phyloP scores from a whole-genome alignment of 1,284 basidiomycete genomes.

The Mycena sp. region DNA sequence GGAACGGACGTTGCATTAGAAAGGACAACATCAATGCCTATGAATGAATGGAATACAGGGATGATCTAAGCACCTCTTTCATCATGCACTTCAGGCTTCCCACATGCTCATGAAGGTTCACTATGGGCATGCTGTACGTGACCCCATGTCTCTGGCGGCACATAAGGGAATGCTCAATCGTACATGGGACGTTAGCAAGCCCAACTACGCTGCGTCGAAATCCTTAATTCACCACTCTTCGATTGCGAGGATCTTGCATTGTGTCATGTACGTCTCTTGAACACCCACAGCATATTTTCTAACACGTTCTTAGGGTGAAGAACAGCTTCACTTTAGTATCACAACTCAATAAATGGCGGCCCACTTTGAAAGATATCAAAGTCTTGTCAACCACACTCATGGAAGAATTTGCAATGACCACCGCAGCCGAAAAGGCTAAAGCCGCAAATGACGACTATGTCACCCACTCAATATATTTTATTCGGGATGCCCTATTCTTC shows the following conservation, averaged over 20 bases:
- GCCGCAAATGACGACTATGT: conserved; percentile 29
- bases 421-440: conserved; percentile 28
- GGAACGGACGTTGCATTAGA: conserved; percentile 29
- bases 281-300: background rate
- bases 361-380: conserved; percentile 25
- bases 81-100: conserved; percentile 32
- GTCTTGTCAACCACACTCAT: conserved; percentile 8
- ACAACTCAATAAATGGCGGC: conserved; percentile 31
- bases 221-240: conserved; percentile 34
- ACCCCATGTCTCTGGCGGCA: conserved; percentile 34
- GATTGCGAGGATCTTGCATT: conserved; percentile 33
- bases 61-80: conserved; percentile 31
- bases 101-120: conserved; percentile 33
- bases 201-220: conserved; percentile 35
- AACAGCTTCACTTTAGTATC: conserved; percentile 23
- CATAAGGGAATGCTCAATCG: conserved; percentile 35
- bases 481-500: conserved; percentile 36
- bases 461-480: conserved; percentile 37
- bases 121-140: conserved; percentile 27
- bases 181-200: conserved; percentile 33
- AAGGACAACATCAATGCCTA: conserved; percentile 30
- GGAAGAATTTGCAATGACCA: conserved; percentile 16
- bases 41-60: conserved; percentile 31
- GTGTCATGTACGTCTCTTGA: conserved; percentile 25
- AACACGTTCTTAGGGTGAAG: background rate